A percentile compares a stretch with the other conserved stretches of the same genome.
Conservation (phyloP, 78 protist genomes). For the Mastigamoeba balamuthi region DNA sequence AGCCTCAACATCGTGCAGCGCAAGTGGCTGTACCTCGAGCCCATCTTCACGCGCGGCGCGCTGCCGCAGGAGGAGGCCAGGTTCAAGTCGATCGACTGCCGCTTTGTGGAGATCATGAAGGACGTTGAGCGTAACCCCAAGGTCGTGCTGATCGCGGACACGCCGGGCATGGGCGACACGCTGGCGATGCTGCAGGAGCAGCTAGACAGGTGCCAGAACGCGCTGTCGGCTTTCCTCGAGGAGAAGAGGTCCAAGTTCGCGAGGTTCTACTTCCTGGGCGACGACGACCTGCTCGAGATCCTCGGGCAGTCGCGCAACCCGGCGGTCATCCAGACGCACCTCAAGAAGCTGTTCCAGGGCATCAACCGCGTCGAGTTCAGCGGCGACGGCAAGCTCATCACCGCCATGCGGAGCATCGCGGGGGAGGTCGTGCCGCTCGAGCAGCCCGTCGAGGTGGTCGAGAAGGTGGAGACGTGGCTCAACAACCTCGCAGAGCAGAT, state of each 20-base stretch:
- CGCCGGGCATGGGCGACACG: background rate
- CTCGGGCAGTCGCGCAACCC: conserved; percentile 52
- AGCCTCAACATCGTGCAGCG: conserved; percentile 61
- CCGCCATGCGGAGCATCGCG: conserved; percentile 18
- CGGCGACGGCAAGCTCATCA: background rate
- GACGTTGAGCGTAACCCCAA: conserved; percentile 3
- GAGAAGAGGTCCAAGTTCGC: conserved; percentile 79
- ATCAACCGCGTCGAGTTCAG: conserved; percentile 13
- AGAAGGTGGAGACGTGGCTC: conserved; percentile 64
- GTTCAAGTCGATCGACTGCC: conserved; percentile 62
- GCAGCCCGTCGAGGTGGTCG: conserved; percentile 30
- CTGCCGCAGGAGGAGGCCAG: conserved; percentile 74
- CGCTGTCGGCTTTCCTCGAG: conserved; percentile 77
- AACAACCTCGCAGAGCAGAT: conserved; percentile 8
- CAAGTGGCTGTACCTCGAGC: conserved; percentile 89
- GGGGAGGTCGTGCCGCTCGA: conserved; percentile 54
- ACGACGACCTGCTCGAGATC: conserved; percentile 88
- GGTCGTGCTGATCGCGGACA: conserved; percentile 11
- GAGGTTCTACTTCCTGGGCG: conserved; percentile 90
- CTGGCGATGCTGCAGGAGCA: conserved; percentile 37
- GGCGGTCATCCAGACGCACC: conserved; percentile 62
- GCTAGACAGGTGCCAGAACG: conserved; percentile 64
- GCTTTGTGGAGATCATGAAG: conserved; percentile 33
- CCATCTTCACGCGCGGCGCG: conserved; percentile 74
- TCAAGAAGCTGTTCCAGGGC: conserved; percentile 76